These are phyloP conservation scores for Tetrapisispora iriomotensis DNA, from an alignment of 805 yeast genomes.

Conservation along the genomic window DNA sequence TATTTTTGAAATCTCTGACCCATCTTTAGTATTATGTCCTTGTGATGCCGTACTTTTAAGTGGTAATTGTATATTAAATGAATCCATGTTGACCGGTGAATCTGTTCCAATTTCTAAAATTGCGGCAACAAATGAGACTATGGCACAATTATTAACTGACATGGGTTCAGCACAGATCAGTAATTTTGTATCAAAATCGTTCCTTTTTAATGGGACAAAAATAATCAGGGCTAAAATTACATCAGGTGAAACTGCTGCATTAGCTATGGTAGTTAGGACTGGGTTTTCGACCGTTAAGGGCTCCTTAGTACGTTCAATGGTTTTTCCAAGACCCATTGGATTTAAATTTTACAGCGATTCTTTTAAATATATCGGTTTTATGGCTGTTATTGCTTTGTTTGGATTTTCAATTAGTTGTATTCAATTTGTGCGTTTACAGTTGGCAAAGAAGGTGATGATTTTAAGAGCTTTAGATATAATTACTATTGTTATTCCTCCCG, in stretches of 20 bases:
- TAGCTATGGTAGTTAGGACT: conserved; percentile 79
- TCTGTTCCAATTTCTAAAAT: conserved; percentile 89
- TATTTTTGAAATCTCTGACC: conserved; percentile 83
- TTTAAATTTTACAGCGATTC: conserved; percentile 92
- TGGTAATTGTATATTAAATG: conserved; percentile 96
- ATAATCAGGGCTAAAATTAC: conserved; percentile 73
- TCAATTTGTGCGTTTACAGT: conserved; percentile 69
- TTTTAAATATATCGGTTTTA: conserved; percentile 89
- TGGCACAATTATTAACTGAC: conserved; percentile 47
- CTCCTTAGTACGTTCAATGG: conserved; percentile 84
- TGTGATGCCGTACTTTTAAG: conserved; percentile 80
- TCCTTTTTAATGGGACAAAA: conserved; percentile 81
- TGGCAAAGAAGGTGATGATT: conserved; percentile 59
- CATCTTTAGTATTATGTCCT: conserved; percentile 63
- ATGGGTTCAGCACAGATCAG: conserved; percentile 48
- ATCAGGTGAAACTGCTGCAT: conserved; percentile 42
- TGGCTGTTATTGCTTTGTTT: conserved; percentile 72
- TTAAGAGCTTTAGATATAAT: conserved; percentile 87
- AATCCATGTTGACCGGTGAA: conserved; percentile 96
- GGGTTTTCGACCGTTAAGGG: conserved; percentile 97
- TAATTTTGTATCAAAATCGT: conserved; percentile 60
- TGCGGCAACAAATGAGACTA: conserved; percentile 53
- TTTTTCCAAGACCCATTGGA: conserved; percentile 89
- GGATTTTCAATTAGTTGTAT: conserved; percentile 81
- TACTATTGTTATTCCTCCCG: conserved; percentile 97